Evolutionary conservation across 83 land plant genomes (phyloP).

Genomic region (Picea engelmannii): DNA sequence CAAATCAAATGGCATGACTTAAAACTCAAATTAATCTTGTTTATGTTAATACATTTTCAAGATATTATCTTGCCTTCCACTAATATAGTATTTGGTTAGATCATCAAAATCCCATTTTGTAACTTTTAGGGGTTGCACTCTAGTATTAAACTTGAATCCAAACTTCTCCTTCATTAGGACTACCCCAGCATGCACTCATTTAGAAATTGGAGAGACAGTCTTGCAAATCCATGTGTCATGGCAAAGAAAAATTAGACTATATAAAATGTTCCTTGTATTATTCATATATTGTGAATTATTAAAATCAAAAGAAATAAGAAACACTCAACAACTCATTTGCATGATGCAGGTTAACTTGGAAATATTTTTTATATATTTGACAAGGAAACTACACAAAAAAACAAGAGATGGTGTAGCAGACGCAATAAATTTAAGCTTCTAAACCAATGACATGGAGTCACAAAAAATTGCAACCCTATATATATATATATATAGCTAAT

Average conservation of each 20-base stretch:
- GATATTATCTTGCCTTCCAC: conserved; percentile 63
- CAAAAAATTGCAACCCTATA: too few relatives aligned
- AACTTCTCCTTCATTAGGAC: too few relatives aligned
- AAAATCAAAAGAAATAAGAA: neutral
- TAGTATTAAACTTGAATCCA: conserved; percentile 82
- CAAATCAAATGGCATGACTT: neutral
- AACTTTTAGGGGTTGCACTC: conserved; percentile 86
- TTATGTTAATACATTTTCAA: neutral
- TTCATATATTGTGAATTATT: neutral
- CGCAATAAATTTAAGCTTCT: neutral
- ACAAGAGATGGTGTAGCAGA: neutral
- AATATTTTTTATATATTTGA: too few relatives aligned
- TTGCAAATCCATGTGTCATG: conserved; percentile 79
- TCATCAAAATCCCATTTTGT: conserved; percentile 84
- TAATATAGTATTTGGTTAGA: conserved; percentile 79
- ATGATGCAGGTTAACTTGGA: neutral
- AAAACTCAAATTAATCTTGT: neutral
- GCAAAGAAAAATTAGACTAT: neutral
- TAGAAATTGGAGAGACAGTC: conserved; percentile 77
- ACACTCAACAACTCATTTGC: neutral
- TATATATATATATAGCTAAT: too few relatives aligned
- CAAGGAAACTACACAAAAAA: neutral
- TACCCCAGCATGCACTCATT: conserved; percentile 83
- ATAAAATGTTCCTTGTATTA: neutral
- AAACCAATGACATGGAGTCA: neutral